Percentiles rank a stretch among this genome's conserved stretches.
These are phyloP conservation scores for Houttuynia cordata DNA, from an alignment of 164 flowering plant species.

Conservation along the genomic window DNA sequence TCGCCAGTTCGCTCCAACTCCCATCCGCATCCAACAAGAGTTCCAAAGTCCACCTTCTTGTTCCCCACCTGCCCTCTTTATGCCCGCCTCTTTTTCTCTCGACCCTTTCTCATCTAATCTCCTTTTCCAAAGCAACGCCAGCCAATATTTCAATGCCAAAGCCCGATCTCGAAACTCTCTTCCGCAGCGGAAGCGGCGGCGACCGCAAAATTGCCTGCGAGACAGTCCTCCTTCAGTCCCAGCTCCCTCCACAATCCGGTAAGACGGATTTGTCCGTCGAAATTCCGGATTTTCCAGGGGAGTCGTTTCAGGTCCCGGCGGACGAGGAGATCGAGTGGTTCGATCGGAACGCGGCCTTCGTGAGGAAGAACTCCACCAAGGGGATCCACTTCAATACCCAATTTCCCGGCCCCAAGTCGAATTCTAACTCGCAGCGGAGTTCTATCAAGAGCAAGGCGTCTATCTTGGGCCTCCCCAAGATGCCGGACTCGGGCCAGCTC, in stretches of 20 bases:
- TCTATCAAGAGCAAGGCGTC: constrained; percentile 30
- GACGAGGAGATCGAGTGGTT: constrained; percentile 28
- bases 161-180: constrained; percentile 13
- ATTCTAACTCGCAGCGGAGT: constrained; percentile 39
- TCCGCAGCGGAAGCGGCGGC: constrained; percentile 3
- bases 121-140: background rate
- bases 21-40: no score
- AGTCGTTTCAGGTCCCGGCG: constrained; percentile 12
- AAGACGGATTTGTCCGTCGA: background rate
- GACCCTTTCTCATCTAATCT: background rate
- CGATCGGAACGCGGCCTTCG: constrained; percentile 13
- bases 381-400: constrained; percentile 3
- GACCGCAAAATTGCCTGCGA: constrained; percentile 17
- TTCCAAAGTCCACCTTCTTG: no score
- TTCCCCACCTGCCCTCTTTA: background rate
- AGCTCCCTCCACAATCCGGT: background rate
- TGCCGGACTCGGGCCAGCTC: constrained; percentile 28
- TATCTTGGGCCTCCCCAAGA: constrained; percentile 53
- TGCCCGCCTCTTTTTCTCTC: background rate
- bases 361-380: constrained; percentile 18
- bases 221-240: background rate
- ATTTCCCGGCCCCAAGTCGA: constrained; percentile 9
- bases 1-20: no score
- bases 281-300: constrained; percentile 12
- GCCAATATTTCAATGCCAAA: constrained; percentile 6